Percentiles rank a stretch among this genome's conserved stretches.
phyloP scores from a whole-genome alignment of 495 filamentous ascomycete species.

The Astrocystis sublimbata region DNA sequence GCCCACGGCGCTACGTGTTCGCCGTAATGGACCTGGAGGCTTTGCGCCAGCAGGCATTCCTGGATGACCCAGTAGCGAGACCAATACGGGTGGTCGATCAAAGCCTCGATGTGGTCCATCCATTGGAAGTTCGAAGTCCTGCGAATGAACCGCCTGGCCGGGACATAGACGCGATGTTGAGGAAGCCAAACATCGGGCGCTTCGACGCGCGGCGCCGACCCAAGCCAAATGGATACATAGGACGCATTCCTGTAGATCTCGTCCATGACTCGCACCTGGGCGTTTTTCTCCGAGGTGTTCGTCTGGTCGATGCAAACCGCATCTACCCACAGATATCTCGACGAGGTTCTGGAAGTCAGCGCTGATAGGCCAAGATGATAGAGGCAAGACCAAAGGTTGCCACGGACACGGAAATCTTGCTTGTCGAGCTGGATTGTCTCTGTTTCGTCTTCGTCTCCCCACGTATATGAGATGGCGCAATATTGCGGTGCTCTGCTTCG shows the following conservation, averaged over 20 bases:
- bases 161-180: too few relatives aligned
- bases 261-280: conserved; percentile 29
- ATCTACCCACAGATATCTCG: conserved; percentile 25
- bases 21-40: conserved; percentile 23
- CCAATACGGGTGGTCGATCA: conserved; percentile 10
- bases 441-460: conserved; percentile 18
- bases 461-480: conserved; percentile 28
- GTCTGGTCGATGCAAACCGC: conserved; percentile 28
- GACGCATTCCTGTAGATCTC: conserved; percentile 27
- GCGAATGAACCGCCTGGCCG: neutral
- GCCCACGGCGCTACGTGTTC: conserved; percentile 12
- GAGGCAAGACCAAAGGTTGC: conserved; percentile 27
- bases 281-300: conserved; percentile 22
- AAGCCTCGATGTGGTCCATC: neutral
- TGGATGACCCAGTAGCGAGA: conserved; percentile 17
- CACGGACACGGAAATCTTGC: conserved; percentile 16
- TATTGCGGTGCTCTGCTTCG: conserved; percentile 14
- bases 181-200: neutral
- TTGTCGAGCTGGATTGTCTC: conserved; percentile 21
- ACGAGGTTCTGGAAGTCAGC: neutral
- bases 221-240: conserved; percentile 31
- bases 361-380: conserved; percentile 14
- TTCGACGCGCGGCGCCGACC: conserved; percentile 13
- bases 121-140: conserved; percentile 22
- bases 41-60: conserved; percentile 11